Evolutionary conservation across 495 filamentous ascomycete genomes (phyloP).

Genomic region (Neurospora cerealis): DNA sequence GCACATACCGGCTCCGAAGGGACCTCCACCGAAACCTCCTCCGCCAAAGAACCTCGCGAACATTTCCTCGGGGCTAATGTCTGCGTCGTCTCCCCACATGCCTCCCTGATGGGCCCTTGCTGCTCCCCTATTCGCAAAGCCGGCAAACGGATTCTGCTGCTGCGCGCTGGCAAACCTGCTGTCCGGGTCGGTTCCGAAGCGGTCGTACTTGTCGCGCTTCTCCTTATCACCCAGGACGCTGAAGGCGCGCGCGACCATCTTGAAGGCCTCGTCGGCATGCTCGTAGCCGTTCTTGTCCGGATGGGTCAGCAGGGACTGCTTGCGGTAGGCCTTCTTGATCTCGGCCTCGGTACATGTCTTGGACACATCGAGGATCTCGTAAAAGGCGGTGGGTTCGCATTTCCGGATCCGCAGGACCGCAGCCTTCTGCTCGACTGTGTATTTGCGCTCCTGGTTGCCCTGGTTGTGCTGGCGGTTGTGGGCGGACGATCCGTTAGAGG

Average conservation of each 20-base stretch:
- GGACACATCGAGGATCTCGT: conserved; percentile 67
- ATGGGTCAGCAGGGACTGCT: conserved; percentile 79
- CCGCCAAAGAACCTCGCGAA: conserved; percentile 92
- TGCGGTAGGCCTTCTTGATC: conserved; percentile 93
- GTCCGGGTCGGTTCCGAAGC: conserved; percentile 85
- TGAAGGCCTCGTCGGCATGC: conserved; percentile 94
- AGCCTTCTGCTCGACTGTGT: conserved; percentile 78
- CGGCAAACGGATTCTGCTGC: conserved; percentile 60
- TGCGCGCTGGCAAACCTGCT: conserved; percentile 58
- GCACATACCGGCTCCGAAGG: conserved; percentile 26
- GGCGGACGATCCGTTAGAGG: conserved; percentile 47
- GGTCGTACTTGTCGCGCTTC: conserved; percentile 79
- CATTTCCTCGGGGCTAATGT: conserved; percentile 93
- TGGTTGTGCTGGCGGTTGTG: conserved; percentile 82
- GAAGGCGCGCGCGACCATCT: conserved; percentile 92
- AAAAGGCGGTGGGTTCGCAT: conserved; percentile 80
- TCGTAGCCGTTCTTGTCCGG: conserved; percentile 99
- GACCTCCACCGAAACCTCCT: conserved; percentile 60
- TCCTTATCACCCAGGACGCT: conserved; percentile 87
- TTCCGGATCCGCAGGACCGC: conserved; percentile 78
- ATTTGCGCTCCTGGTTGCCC: conserved; percentile 83
- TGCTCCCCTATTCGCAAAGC: conserved; percentile 47
- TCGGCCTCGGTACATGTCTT: conserved; percentile 61
- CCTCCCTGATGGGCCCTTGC: conserved; percentile 37
- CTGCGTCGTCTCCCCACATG: conserved; percentile 60